A percentile compares a stretch with the other conserved stretches of the same genome.
Evolutionary conservation across 805 yeast genomes (phyloP).

Genomic region (Spathaspora passalidarum): DNA sequence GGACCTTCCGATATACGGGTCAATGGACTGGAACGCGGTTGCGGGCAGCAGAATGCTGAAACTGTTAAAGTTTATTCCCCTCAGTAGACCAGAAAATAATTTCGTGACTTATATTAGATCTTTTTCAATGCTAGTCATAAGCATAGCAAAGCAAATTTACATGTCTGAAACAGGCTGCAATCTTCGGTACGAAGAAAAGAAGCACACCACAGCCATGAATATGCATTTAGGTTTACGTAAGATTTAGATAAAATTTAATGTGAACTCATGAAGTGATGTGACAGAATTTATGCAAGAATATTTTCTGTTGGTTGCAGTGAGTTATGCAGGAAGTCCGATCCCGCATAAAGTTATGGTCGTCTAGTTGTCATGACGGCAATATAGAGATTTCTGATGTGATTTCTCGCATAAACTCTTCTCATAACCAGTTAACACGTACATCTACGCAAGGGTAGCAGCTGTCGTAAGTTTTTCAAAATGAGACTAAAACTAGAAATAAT

Average conservation of each 20-base stretch:
- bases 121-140: no score
- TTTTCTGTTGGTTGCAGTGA: neutral
- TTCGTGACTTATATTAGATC: no score
- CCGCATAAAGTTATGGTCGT: neutral
- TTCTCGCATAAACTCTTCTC: neutral
- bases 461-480: no score
- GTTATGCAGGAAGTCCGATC: neutral
- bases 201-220: neutral
- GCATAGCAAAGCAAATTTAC: no score
- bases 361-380: neutral
- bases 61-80: neutral
- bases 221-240: neutral
- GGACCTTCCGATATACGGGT: no score
- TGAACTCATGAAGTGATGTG: neutral
- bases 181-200: no score
- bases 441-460: no score
- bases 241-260: neutral
- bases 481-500: no score
- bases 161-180: no score
- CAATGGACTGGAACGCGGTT: neutral
- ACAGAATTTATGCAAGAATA: neutral
- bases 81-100: neutral
- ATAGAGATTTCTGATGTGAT: neutral
- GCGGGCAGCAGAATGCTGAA: neutral
- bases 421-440: neutral